Percentiles rank a stretch among this genome's conserved stretches.
Evolutionary conservation across 352 stramenopile species (phyloP).

Genomic region (Phytophthora constricta): DNA sequence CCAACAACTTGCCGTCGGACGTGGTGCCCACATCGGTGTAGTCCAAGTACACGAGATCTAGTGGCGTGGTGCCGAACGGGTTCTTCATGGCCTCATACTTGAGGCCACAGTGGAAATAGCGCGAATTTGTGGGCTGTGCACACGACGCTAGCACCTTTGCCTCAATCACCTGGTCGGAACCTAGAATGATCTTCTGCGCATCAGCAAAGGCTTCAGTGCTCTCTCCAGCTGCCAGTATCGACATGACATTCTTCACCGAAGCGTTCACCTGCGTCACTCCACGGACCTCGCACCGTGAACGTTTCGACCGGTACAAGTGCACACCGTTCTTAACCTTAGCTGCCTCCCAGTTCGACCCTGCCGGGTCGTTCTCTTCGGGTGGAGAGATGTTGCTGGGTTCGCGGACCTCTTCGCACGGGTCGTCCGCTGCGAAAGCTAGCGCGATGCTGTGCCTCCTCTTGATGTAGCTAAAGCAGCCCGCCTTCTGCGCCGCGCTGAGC

Average conservation of each 20-base stretch:
- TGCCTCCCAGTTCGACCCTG: conserved; percentile 62
- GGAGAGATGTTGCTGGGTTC: conserved; percentile 41
- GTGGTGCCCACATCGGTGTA: conserved; percentile 85
- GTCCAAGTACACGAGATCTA: conserved; percentile 86
- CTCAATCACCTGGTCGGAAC: conserved; percentile 69
- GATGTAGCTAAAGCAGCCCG: conserved; percentile 87
- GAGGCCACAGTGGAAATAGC: conserved; percentile 83
- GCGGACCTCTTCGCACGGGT: conserved; percentile 27
- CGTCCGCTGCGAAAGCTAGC: conserved; percentile 67
- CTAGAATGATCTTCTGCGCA: conserved; percentile 67
- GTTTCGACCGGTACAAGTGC: conserved; percentile 70
- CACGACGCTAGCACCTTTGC: conserved; percentile 73
- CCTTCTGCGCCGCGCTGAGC: conserved; percentile 72
- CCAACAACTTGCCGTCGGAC: conserved; percentile 62
- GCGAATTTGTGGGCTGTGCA: conserved; percentile 56
- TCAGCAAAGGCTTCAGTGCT: conserved; percentile 63
- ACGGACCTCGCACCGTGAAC: conserved; percentile 78
- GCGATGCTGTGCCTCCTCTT: conserved; percentile 76
- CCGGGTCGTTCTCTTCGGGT: conserved; percentile 25
- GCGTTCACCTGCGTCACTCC: conserved; percentile 76
- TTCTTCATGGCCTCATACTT: conserved; percentile 88
- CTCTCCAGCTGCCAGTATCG: conserved; percentile 60
- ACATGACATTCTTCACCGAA: conserved; percentile 87
- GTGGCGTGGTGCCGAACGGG: conserved; percentile 61
- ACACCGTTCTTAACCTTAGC: conserved; percentile 76